Base-by-base conservation (phyloP, 805 yeast genomes). In the Spathaspora girioi region DNA sequence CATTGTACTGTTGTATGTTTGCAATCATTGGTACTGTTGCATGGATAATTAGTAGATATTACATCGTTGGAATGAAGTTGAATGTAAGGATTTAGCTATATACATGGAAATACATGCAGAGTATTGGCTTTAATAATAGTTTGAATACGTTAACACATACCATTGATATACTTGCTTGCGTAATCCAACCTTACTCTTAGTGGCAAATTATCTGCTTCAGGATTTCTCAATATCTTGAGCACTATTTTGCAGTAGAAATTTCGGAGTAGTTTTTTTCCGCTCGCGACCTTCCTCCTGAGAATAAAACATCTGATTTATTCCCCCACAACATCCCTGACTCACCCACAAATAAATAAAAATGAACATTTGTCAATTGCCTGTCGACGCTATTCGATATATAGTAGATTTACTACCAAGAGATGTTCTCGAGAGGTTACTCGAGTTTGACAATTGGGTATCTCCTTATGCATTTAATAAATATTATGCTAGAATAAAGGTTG, bases 11-110 rank as follows among this genome's bases (percentile, higher is more conserved):
- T 55, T 70, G 73, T 11, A 48, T 63, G 14, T 56, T 71, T 43
- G 57, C 69, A 2, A 48, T 63, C 9, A 54, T 56, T 1, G 68
- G 72, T 2, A 57, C 67, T 1, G 8, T 54, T 1, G 62, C 61
- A 17, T 72, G 75, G 75, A 43, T 57, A 18, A 50, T 56, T 17
- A 62, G 71, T 56, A 58, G 77, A 46, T 69, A 58, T 47, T 54
- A 47, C 38, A 53, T 64, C 10, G 75, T 68, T n/a, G 75, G 75
- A 3, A 45, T 61, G 14, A 56, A 56, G 44, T 43, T 62, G 14
- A 61, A 60, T 49, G 63, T 61, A 11, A 65, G 56, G 49, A 35
- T 43, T 17, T 31, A 20, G 18, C 5, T 38, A n/a, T n/a, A n/a
- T n/a, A n/a, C n/a, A n/a, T n/a, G n/a, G n/a, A n/a, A 18, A 17